Evolutionary conservation across 257 asterid genomes (phyloP).

Genomic region (Gardenia jasminoides): DNA sequence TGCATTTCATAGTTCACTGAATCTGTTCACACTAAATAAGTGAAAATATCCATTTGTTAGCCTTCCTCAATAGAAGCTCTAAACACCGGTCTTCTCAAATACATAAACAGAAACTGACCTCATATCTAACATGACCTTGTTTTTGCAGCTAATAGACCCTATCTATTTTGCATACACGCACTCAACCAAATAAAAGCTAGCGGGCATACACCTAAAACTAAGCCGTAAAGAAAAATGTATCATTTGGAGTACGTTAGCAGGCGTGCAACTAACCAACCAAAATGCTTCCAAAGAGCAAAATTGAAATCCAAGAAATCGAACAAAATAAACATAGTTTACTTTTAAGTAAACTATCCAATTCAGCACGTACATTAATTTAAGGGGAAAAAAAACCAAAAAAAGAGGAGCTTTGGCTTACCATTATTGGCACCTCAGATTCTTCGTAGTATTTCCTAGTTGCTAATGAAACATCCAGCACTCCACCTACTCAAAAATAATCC

Average conservation of each 20-base stretch:
- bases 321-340: no score
- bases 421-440: slow-evolving; percentile 62
- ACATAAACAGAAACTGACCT: not conserved
- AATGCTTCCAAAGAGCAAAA: not conserved
- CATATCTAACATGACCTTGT: not conserved
- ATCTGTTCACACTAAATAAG: not conserved
- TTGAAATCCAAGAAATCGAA: not conserved
- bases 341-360: no score
- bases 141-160: not conserved
- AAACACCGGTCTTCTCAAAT: not conserved
- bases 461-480: slow-evolving; percentile 71
- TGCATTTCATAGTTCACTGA: not conserved
- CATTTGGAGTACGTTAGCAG: not conserved
- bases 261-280: not conserved
- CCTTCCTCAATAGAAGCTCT: not conserved
- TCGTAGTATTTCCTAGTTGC: slow-evolving; percentile 55
- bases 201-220: not conserved
- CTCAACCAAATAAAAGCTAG: not conserved
- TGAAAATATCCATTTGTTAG: not conserved
- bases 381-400: not conserved
- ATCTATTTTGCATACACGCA: no score
- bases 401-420: slow-evolving; percentile 41
- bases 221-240: not conserved
- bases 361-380: not conserved
- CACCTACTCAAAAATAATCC: slow-evolving; percentile 42